Evolutionary conservation across 306 rosid genomes (phyloP).

Genomic region (Citrullus mucosospermus): DNA sequence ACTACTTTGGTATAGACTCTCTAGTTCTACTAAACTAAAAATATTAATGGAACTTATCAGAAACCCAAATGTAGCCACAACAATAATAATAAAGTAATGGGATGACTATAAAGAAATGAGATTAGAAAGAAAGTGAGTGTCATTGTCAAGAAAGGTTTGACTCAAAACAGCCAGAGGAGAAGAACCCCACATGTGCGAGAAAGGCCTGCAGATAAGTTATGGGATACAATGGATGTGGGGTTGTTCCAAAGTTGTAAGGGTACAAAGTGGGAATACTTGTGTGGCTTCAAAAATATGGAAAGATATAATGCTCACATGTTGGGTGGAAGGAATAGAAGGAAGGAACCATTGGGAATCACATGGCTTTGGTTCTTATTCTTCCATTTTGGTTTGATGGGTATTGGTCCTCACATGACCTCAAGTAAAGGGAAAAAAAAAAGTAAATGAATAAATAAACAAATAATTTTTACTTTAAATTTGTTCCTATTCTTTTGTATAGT

Average conservation of each 20-base stretch:
- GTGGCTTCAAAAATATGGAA: slow-evolving; percentile 7
- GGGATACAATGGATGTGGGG: slow-evolving; percentile 4
- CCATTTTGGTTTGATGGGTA: background rate
- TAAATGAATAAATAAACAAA: background rate
- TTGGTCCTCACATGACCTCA: slow-evolving; percentile 5
- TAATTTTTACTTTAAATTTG: background rate
- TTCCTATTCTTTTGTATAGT: slow-evolving; percentile 7
- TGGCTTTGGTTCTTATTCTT: slow-evolving; percentile 2
- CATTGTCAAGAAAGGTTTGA: background rate
- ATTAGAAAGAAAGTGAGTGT: background rate
- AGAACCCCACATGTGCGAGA: slow-evolving; percentile 1
- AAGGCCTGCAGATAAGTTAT: slow-evolving; percentile 3
- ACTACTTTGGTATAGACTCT: too few relatives aligned
- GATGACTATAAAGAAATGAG: background rate
- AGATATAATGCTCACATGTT: slow-evolving; percentile 6
- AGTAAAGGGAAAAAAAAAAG: background rate
- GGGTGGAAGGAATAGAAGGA: slow-evolving; percentile 5
- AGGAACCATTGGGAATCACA: slow-evolving; percentile 9
- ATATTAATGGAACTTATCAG: too few relatives aligned
- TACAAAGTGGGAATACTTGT: slow-evolving; percentile 7
- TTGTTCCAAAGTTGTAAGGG: background rate
- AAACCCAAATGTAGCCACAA: too few relatives aligned
- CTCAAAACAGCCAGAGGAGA: background rate
- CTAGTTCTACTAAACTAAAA: too few relatives aligned
- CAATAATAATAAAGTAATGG: background rate